Percentiles rank a stretch among this genome's conserved stretches.
Conservation (phyloP, 305 asterid genomes). For the Stenogyne calaminthoides region DNA sequence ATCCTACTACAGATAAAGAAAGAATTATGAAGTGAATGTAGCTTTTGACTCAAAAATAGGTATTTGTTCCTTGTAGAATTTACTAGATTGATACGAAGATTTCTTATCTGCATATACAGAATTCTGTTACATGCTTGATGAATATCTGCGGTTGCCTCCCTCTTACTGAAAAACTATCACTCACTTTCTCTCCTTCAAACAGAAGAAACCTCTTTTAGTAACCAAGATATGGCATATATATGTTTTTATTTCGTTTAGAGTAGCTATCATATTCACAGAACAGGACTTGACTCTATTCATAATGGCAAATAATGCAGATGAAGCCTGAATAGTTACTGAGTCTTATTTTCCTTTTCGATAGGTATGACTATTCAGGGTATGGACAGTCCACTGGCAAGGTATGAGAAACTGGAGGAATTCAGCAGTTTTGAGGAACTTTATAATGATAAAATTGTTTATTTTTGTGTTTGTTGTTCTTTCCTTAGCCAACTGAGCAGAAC, state of each 20-base stretch:
- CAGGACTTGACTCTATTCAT: background rate
- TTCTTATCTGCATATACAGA: background rate
- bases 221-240: background rate
- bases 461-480: constrained; percentile 33
- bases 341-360: constrained; percentile 35
- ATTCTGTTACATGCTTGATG: constrained; percentile 1
- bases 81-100: constrained; percentile 10
- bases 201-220: background rate
- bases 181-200: background rate
- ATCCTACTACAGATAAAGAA: constrained; percentile 12
- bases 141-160: background rate
- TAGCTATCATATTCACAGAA: constrained; percentile 18
- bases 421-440: constrained; percentile 21
- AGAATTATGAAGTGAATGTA: constrained; percentile 16
- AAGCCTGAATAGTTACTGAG: constrained; percentile 21
- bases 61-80: constrained; percentile 21
- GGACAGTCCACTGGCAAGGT: constrained; percentile 98
- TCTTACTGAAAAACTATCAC: background rate
- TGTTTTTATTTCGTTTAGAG: constrained; percentile 8
- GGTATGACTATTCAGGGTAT: constrained; percentile 98
- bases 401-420: constrained; percentile 38
- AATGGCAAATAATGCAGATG: constrained; percentile 19
- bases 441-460: constrained; percentile 31
- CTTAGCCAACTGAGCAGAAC: constrained; percentile 88
- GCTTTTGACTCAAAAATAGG: constrained; percentile 23